Percentiles rank a stretch among this genome's conserved stretches.
phyloP scores from a whole-genome alignment of 768 basidiomycete species.

The Boletus eberwhitei region DNA sequence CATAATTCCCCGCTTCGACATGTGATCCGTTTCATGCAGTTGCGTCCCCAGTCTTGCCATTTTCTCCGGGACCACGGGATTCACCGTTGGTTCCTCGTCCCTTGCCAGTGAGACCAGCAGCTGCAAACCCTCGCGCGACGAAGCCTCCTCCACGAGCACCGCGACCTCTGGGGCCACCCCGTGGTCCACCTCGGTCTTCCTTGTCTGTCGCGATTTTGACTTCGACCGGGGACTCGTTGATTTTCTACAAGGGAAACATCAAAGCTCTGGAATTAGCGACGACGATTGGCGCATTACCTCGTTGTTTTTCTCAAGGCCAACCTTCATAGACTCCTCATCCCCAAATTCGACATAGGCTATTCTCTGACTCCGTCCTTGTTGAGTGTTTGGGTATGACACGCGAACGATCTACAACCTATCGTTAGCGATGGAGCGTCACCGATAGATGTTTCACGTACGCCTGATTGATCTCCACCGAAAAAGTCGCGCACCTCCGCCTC shows the following conservation, averaged over 20 bases:
- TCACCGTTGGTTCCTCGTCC: slow-evolving; percentile 32
- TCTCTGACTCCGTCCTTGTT: slow-evolving; percentile 47
- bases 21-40: slow-evolving; percentile 20
- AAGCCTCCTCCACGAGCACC: slow-evolving; percentile 46
- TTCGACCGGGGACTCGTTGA: slow-evolving; percentile 63
- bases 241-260: slow-evolving; percentile 45
- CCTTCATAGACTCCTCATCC: slow-evolving; percentile 82
- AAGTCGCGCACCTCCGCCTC: slow-evolving; percentile 74
- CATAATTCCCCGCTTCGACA: slow-evolving; percentile 16
- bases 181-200: slow-evolving; percentile 38
- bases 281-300: slow-evolving; percentile 45
- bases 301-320: slow-evolving; percentile 69
- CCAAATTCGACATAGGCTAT: slow-evolving; percentile 89
- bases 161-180: slow-evolving; percentile 55
- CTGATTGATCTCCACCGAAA: slow-evolving; percentile 66
- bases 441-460: slow-evolving; percentile 44
- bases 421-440: neutral
- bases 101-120: slow-evolving; percentile 57
- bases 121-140: slow-evolving; percentile 63
- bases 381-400: slow-evolving; percentile 53
- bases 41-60: slow-evolving; percentile 24
- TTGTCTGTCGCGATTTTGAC: slow-evolving; percentile 70
- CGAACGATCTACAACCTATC: slow-evolving; percentile 54
- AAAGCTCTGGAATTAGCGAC: neutral
- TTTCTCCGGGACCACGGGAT: slow-evolving; percentile 27